Percentiles rank a stretch among this genome's conserved stretches.
Evolutionary conservation across 768 basidiomycete genomes (phyloP).

Genomic region (Pseudohyphozyma bogoriensis): DNA sequence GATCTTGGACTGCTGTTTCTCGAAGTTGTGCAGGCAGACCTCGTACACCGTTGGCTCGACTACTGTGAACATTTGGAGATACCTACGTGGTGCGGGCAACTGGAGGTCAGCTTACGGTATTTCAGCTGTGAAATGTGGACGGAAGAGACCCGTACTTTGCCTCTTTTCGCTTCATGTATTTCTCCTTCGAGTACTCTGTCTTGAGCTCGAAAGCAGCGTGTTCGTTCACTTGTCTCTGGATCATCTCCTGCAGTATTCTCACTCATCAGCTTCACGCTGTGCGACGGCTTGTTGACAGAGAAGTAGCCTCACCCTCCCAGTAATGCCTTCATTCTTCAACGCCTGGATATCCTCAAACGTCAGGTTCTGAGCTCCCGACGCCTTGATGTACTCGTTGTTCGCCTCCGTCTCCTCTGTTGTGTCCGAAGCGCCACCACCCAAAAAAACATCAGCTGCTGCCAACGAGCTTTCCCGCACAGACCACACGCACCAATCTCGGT

Average conservation of each 20-base stretch:
- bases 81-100: constrained; percentile 46
- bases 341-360: constrained; percentile 72
- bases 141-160: constrained; percentile 58
- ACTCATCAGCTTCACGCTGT: not conserved
- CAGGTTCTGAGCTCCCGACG: constrained; percentile 61
- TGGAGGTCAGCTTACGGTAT: not conserved
- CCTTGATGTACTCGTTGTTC: constrained; percentile 78
- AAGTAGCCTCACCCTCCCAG: constrained; percentile 45
- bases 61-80: constrained; percentile 73
- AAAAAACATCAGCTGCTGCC: too few species aligned
- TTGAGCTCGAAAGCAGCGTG: constrained; percentile 87
- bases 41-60: constrained; percentile 80
- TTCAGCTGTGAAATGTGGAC: not conserved
- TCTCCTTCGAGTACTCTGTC: constrained; percentile 97
- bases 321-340: constrained; percentile 69
- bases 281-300: too few species aligned
- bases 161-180: constrained; percentile 92
- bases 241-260: constrained; percentile 63
- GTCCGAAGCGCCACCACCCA: not conserved
- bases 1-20: constrained; percentile 60
- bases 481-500: constrained; percentile 64
- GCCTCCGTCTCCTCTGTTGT: constrained; percentile 77
- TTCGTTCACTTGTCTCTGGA: constrained; percentile 82
- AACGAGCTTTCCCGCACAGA: constrained; percentile 23
- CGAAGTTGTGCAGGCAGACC: constrained; percentile 79